Conservation (phyloP, 352 stramenopile species). For the Pythium rhizo-oryzae region DNA sequence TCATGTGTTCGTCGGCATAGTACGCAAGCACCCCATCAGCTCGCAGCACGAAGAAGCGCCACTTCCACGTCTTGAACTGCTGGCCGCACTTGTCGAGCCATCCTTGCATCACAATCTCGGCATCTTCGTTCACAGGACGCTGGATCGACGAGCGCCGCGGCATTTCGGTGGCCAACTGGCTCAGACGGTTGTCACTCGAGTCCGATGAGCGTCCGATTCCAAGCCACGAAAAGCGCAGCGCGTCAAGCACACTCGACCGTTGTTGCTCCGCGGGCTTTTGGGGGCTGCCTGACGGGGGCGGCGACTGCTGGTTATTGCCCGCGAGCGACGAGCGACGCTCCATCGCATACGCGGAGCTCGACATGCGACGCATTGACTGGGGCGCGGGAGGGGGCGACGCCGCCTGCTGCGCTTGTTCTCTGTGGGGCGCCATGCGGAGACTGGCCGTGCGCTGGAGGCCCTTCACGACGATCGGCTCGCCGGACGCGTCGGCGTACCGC, state of each 20-base stretch:
- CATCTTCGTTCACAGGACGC: conserved; percentile 48
- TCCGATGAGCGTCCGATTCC: conserved; percentile 27
- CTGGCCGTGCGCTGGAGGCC: conserved; percentile 23
- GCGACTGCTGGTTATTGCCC: conserved; percentile 12
- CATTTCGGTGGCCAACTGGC: conserved; percentile 32
- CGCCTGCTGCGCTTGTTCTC: not conserved
- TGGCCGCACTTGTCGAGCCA: conserved; percentile 90
- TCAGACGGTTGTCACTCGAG: conserved; percentile 34
- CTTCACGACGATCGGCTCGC: conserved; percentile 30
- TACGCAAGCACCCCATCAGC: conserved; percentile 83
- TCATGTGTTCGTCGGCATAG: conserved; percentile 73
- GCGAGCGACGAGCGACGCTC: conserved; percentile 4
- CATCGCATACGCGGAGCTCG: conserved; percentile 3
- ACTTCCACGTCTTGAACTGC: conserved; percentile 91
- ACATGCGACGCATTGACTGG: conserved; percentile 8
- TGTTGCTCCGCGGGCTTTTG: conserved; percentile 12
- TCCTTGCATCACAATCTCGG: conserved; percentile 79
- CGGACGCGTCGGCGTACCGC: not conserved
- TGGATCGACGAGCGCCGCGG: conserved; percentile 13
- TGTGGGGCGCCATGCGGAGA: conserved; percentile 20
- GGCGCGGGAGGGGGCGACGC: not conserved
- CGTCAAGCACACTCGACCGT: conserved; percentile 47
- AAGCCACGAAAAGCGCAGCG: conserved; percentile 65
- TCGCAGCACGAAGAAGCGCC: conserved; percentile 86
- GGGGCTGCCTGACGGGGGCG: not conserved